phyloP scores from a whole-genome alignment of 176 grass and related monocot genomes.

The Ampelocalamus luodianensis region DNA sequence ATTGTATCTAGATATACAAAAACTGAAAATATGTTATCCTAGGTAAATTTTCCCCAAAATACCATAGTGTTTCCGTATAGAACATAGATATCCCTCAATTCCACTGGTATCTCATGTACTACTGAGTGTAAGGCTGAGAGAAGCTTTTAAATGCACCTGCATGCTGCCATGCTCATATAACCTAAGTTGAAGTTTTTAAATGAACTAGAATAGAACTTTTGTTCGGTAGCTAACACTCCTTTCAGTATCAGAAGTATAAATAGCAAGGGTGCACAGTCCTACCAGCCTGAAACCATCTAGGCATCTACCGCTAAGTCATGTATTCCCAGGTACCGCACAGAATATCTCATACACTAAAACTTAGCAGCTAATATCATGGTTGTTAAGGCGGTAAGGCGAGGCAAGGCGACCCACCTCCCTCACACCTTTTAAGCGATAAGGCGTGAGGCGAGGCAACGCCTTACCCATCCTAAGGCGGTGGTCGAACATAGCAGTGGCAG shows the following conservation, averaged over 20 bases:
- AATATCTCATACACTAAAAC: neutral
- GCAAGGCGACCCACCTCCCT: too few relatives aligned
- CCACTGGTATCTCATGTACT: neutral
- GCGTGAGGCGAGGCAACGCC: too few relatives aligned
- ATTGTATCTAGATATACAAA: neutral
- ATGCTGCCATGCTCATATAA: slow-evolving; percentile 9
- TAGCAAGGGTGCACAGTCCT: neutral
- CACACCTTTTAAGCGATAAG: too few relatives aligned
- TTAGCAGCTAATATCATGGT: slow-evolving; percentile 24
- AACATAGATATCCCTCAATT: neutral
- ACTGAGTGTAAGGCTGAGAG: neutral
- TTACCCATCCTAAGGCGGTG: too few relatives aligned
- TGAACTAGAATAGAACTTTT: neutral
- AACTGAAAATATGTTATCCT: neutral
- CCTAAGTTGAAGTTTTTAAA: neutral
- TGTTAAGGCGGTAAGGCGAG: too few relatives aligned
- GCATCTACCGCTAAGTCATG: neutral
- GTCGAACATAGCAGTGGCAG: too few relatives aligned
- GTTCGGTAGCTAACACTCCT: neutral
- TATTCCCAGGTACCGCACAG: neutral
- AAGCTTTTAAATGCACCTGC: neutral
- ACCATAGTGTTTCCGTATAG: slow-evolving; percentile 13
- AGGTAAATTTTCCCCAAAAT: neutral
- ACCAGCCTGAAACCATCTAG: neutral
- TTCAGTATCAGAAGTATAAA: slow-evolving; percentile 15